Evolutionary conservation across 2,329 filamentous ascomycete species (phyloP).

Genomic region (Aciculosporium take): DNA sequence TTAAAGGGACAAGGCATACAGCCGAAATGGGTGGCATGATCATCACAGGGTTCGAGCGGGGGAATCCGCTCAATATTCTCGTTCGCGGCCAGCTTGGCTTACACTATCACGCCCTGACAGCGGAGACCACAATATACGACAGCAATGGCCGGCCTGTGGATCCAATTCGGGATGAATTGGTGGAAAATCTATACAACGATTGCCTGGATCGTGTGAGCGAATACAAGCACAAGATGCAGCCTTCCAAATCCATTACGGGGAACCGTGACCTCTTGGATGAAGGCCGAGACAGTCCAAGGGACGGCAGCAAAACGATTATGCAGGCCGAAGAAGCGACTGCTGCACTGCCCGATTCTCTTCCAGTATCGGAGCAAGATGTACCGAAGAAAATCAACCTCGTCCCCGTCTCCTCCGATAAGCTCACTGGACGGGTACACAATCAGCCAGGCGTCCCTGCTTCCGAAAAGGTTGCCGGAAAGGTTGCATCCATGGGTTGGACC

Average conservation of each 20-base stretch:
- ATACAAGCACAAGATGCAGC: conserved; percentile 67
- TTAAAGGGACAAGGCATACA: conserved; percentile 53
- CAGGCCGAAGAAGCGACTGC: conserved; percentile 58
- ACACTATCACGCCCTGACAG: conserved; percentile 66
- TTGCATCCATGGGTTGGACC: conserved; percentile 69
- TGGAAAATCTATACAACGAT: conserved; percentile 89
- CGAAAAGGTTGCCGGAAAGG: conserved; percentile 61
- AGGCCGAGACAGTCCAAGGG: conserved; percentile 61
- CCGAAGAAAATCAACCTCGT: conserved; percentile 42
- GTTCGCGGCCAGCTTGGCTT: conserved; percentile 82
- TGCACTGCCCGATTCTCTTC: conserved; percentile 40
- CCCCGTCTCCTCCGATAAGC: conserved; percentile 49
- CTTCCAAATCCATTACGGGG: conserved; percentile 61
- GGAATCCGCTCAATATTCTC: conserved; percentile 84
- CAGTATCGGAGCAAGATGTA: conserved; percentile 38
- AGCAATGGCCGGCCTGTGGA: conserved; percentile 65
- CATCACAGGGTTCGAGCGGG: conserved; percentile 89
- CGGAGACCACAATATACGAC: conserved; percentile 84
- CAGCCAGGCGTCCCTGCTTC: conserved; percentile 55
- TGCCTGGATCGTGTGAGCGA: conserved; percentile 82
- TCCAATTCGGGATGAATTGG: conserved; percentile 60
- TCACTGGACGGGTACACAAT: conserved; percentile 60
- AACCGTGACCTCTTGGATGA: conserved; percentile 70
- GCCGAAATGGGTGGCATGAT: conserved; percentile 98
- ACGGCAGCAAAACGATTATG: conserved; percentile 54